Base-by-base conservation (phyloP, 2,329 filamentous ascomycete species). In the Akanthomyces lecanii region DNA sequence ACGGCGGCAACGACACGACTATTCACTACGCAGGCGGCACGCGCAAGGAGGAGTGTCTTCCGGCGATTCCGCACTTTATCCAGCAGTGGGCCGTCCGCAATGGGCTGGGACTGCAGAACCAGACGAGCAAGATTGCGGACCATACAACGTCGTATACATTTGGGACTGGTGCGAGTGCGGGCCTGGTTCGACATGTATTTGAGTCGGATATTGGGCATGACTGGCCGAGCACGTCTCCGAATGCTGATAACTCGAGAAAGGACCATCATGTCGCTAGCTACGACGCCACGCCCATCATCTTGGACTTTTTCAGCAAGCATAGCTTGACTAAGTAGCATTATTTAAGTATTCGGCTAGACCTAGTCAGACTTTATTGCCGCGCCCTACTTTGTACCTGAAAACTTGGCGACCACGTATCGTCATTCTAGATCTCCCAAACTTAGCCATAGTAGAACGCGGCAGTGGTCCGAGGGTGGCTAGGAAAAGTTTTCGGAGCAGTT, bases 1-100 rank as follows among this genome's bases (percentile, higher is more conserved):
- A 83, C 67, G 81, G 81, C 21, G 76, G 75, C 4, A 72, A 68
- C 10, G 81, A 83, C 68, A 72, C 67, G 6, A 80, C 76, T 0
- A 81, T 84, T 28, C 61, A 68, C 1, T 82, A 81, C 64, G 61
- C 67, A 4, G 81, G 81, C 3, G 78, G 76, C 4, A 70, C 72
- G 42, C 75, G 78, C 5, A 74, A 75, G 4, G 73, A 73, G 0
- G 76, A 76, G 1, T 77, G 74, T 56, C 65, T 81, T 48, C 80
- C 80, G 1, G 66, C 75, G 0, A 78, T 83, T 40, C 72, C 73
- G 25, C 69, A 75, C 59, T 78, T 72, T 66, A 69, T 73, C 2
- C 61, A 61, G 7, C 68, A 71, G 69, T 81, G 78, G 79, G 74
- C 71, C 4, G 38, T 58, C 14, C 65, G 73, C 5, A 71, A 77